Percentiles rank a stretch among this genome's conserved stretches.
Conservation (phyloP, 164 flowering plant species). For the Vitis labrusca region DNA sequence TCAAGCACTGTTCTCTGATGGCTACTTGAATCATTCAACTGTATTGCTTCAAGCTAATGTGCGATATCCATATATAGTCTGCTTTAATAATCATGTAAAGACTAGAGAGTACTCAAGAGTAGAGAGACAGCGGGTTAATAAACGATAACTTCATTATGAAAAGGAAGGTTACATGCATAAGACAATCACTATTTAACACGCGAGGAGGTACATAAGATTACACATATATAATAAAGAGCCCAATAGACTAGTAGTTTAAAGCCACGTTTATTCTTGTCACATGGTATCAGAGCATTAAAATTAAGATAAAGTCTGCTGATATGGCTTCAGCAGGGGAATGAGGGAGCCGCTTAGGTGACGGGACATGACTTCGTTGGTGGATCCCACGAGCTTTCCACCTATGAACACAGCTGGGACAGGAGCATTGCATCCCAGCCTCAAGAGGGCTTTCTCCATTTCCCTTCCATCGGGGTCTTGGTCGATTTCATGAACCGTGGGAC, state of each 20-base stretch:
- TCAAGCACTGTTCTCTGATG: too few species aligned
- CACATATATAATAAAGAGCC: conserved; percentile 2
- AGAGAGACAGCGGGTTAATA: neutral
- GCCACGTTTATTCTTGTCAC: conserved; percentile 24
- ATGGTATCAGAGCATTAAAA: neutral
- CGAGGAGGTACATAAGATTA: conserved; percentile 7
- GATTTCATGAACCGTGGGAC: conserved; percentile 45
- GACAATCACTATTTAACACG: conserved; percentile 13
- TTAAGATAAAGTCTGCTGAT: conserved; percentile 22
- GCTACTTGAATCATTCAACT: too few species aligned
- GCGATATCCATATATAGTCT: too few species aligned
- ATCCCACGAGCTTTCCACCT: conserved; percentile 59
- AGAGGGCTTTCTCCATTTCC: conserved; percentile 74
- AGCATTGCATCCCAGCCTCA: conserved; percentile 57
- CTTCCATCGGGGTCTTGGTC: conserved; percentile 64
- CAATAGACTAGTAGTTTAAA: conserved; percentile 9
- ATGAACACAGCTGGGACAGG: conserved; percentile 74
- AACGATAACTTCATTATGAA: conserved; percentile 22
- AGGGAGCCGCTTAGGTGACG: conserved; percentile 65
- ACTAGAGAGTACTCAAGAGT: neutral
- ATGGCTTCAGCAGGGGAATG: conserved; percentile 44
- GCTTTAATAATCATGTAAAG: too few species aligned
- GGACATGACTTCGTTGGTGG: conserved; percentile 77
- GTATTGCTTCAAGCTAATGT: too few species aligned
- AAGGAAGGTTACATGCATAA: conserved; percentile 25